Evolutionary conservation across 1,284 basidiomycete species (phyloP), one percentile per base, ranked within the genome.

Genomic region (Apiotrichum gamsii): DNA sequence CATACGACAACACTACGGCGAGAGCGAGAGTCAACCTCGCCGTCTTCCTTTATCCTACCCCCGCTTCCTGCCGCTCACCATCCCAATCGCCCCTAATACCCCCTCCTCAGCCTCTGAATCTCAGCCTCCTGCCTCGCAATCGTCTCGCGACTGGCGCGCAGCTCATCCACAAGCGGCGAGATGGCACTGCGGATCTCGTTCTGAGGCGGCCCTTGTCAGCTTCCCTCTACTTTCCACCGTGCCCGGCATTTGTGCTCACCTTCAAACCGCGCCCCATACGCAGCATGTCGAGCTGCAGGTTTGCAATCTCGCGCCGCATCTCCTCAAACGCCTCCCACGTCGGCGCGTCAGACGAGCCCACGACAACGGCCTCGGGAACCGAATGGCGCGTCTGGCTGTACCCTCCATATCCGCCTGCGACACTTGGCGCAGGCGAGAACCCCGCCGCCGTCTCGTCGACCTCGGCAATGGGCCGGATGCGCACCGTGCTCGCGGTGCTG

Each of bases 251-350:
- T n/a, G n/a, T 10, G 51, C 59, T 39, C 45, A 64, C 62, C 51
- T 57, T 62, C 3, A 63, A 45, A 13, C 45, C 47, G 16, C 63
- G 43, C 5, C 57, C 53, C 63, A 65, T 63, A 29, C 61, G 47
- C 18, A 65, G 43, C 60, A 65, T 64, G 47, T 65, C 61, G 24
- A 65, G 21, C 38, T 64, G 61, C 37, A 65, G 41, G 39, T 59
- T 57, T 8, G 51, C 54, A 30, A 65, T 56, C 45, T 62, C 60
- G 34, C 50, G 50, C 1, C 54, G 45, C 49, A 61, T 40, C 48
- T 57, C 51, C 32, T 58, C 59, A 34, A 44, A 39, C 37, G 44
- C 40, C 10, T 47, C 43, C 51, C 31, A 55, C 31, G 29, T 35
- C n/a, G 42, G 43, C 30, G 29, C 35, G 11, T 28, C 35, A 24